phyloP scores from a whole-genome alignment of 2,329 filamentous ascomycete genomes.

The Colletotrichum neosansevieriae region DNA sequence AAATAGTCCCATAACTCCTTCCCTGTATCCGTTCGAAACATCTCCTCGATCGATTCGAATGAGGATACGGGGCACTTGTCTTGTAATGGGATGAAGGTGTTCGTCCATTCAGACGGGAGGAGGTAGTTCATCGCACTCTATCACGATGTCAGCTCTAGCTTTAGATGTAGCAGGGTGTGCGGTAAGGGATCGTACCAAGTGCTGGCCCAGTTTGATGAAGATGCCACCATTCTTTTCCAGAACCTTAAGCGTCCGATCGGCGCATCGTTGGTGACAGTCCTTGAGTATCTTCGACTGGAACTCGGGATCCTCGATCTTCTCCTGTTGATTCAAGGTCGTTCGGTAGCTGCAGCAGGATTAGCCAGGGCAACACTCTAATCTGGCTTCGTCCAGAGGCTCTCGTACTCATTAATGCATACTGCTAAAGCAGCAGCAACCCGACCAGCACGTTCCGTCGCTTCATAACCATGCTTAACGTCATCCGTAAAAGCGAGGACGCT shows the following conservation, averaged over 20 bases:
- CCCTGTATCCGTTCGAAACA: conserved; percentile 89
- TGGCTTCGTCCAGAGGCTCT: background rate
- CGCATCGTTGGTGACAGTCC: conserved; percentile 92
- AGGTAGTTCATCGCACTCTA: conserved; percentile 95
- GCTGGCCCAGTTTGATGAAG: conserved; percentile 97
- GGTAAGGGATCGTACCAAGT: conserved; percentile 68
- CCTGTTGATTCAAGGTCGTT: conserved; percentile 79
- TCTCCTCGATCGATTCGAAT: conserved; percentile 84
- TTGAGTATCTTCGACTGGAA: conserved; percentile 78
- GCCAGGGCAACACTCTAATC: background rate
- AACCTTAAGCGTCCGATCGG: conserved; percentile 85
- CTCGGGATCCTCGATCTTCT: conserved; percentile 70
- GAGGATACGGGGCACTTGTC: conserved; percentile 96
- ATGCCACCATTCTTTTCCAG: conserved; percentile 97
- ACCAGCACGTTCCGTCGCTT: conserved; percentile 80
- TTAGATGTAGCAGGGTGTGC: background rate
- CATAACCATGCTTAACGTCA: conserved; percentile 81
- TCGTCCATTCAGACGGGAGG: conserved; percentile 90
- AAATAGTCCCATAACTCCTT: conserved; percentile 84
- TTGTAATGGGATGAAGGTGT: conserved; percentile 94
- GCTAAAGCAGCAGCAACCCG: conserved; percentile 81
- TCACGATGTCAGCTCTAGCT: conserved; percentile 40
- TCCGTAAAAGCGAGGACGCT: conserved; percentile 68
- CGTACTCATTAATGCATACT: conserved; percentile 89
- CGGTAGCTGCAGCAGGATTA: conserved; percentile 75